Base-by-base conservation (phyloP, 2,329 filamentous ascomycete genomes). In the Aspergillus glaucus region DNA sequence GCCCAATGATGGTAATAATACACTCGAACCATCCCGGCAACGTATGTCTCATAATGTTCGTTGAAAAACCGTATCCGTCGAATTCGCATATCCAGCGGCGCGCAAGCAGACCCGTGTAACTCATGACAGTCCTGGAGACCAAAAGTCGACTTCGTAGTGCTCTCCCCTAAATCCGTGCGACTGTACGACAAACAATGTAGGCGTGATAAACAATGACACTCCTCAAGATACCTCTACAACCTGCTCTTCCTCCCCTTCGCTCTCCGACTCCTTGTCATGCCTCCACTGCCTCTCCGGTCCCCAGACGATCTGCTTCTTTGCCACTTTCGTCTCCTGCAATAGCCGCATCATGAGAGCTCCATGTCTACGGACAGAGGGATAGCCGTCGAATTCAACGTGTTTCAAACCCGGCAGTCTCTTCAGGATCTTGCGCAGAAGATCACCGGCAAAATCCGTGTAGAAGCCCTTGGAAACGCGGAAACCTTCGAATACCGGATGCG, bases 351-450 rank as follows among this genome's bases (percentile, higher is more conserved):
- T 70, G 45, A 84, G 58, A 10, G 76, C 74, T 6, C 76, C 74
- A 32, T 71, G 67, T 54, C 74, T 75, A 48, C 70, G 68, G 5
- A 83, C 75, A 17, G 73, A 75, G 0, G 78, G 74, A 55, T 75
- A 81, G 2, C 73, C 79, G 62, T 83, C 79, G 44, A 84, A 77
- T 59, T 80, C 75, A 3, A 84, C 72, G 34, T 72, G 69, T 6
- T 67, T 59, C 28, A 81, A 53, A 26, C 65, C 69, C 0, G 77
- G 75, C 39, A 79, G 64, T 49, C 73, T 71, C 39, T 68, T 66
- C n/a, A 81, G 58, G 9, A 83, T 70, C 37, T 72, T 67, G 28
- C 65, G 64, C 30, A 83, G 54, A 53, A 83, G 50, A 3, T 69
- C 64, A 1, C 76, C 70, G 30, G 76, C 77, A 55, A 82, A 83